Evolutionary conservation across 2,329 filamentous ascomycete genomes (phyloP).

Genomic region (Colletotrichum nymphaeae): DNA sequence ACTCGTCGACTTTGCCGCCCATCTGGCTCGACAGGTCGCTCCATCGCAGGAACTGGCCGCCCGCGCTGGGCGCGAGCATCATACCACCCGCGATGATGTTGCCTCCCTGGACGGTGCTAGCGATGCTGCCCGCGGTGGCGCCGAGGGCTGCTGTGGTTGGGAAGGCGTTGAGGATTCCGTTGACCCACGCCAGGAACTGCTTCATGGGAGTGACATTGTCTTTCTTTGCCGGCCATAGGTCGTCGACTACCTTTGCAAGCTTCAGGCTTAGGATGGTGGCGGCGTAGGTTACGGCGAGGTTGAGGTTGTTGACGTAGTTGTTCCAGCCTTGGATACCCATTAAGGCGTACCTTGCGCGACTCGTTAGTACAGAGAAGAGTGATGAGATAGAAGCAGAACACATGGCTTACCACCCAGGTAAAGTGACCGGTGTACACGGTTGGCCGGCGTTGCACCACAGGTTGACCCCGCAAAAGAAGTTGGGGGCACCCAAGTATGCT

Average conservation of each 20-base stretch:
- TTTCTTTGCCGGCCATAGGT: constrained; percentile 1
- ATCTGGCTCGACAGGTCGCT: not conserved
- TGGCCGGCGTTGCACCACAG: constrained; percentile 34
- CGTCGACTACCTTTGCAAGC: not conserved
- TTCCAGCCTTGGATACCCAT: constrained; percentile 33
- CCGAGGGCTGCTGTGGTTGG: not conserved
- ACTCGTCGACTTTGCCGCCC: not conserved
- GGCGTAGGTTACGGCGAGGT: not conserved
- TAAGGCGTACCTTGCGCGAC: constrained; percentile 14
- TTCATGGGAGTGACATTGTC: constrained; percentile 1
- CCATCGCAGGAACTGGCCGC: not conserved
- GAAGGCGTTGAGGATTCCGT: constrained; percentile 10
- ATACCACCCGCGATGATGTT: constrained; percentile 8
- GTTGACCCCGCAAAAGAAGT: constrained; percentile 34
- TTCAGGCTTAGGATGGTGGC: not conserved
- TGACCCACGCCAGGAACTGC: not conserved
- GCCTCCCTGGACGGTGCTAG: not conserved
- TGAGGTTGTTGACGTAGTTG: constrained; percentile 33
- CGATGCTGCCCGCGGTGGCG: not conserved
- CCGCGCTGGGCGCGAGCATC: not conserved
- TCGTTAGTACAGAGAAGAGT: not conserved
- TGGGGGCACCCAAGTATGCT: constrained; percentile 29
- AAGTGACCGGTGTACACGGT: constrained; percentile 31
- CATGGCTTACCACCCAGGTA: constrained; percentile 25
- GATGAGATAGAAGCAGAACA: not conserved